Evolutionary conservation across 106 monocot species (phyloP), one percentile per base, ranked within the genome.

Genomic region (Ottelia alismoides): DNA sequence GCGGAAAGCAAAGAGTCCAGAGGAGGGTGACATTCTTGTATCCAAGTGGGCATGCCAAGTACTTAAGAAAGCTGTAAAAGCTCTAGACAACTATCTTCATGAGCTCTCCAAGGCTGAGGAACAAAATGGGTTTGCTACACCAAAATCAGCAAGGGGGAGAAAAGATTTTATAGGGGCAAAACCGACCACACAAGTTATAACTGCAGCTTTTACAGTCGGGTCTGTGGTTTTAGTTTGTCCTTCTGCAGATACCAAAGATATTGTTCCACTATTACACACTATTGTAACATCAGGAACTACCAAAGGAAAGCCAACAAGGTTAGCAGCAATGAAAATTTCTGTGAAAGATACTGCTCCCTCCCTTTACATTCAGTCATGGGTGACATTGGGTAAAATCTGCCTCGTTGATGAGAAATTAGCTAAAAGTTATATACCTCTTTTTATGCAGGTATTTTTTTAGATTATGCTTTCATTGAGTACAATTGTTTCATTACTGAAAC

Each of bases 371-470:
- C 89, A 96, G 20, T 82, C 88, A 12, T 96, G 96, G 96, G 82
- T 76, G 44, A 85, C 96, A 63, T 65, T 96, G 85, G 96, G 84
- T 35, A 96, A 96, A 71, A 76, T 96, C 32, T 96, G 96, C 62
- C 78, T 96, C 30, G 79, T 74, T 2, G 88, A 96, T 72, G 85
- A 61, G 51, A 96, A 84, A 72, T 26, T 84, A 29, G 96, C 96
- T 23, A 96, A 89, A 51, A 67, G 74, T 7, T 96, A 96, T 59
- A 96, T 89, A 51, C 96, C 89, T 60, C 70, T 96, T 3, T 96
- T 96, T 72, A 77, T 85, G 24, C 81, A 96, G 96, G 96, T 96
- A 28, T 62, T 53, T 32, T 65, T 54, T 70, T 11, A 49, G 67
- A 29, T 27, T 17, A 11, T 28, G 40, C 40, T 43, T 6, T 43